Conservation (phyloP, 2,329 filamentous ascomycete genomes). For the Diaporthe citrichinensis region DNA sequence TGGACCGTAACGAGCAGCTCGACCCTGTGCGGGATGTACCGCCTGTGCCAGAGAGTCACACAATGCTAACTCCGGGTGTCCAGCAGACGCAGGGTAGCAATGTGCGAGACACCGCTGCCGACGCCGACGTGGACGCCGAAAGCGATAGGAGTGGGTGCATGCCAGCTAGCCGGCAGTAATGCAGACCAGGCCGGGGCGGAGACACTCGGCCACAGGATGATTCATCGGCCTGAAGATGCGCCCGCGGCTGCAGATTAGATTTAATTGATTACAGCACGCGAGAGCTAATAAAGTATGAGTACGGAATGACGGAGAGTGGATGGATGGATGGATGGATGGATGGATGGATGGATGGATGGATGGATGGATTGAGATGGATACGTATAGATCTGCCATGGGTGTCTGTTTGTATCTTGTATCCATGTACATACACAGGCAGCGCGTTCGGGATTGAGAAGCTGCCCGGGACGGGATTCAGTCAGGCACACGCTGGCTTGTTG, state of each 20-base stretch:
- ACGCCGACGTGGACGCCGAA: constrained; percentile 19
- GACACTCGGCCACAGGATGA: constrained; percentile 21
- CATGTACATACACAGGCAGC: background rate
- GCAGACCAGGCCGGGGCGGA: constrained; percentile 8
- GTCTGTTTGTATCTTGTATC: background rate
- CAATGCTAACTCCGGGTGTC: constrained; percentile 1
- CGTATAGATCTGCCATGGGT: constrained; percentile 20
- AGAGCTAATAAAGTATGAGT: constrained; percentile 1
- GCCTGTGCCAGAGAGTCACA: background rate
- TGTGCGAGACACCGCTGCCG: constrained; percentile 23
- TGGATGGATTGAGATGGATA: constrained; percentile 1
- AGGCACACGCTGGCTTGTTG: constrained; percentile 4
- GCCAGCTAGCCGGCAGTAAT: constrained; percentile 4
- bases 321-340: background rate
- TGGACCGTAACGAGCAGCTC: background rate
- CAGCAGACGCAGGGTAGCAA: background rate
- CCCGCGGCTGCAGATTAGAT: constrained; percentile 15
- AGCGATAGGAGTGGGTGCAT: background rate
- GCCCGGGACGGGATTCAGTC: constrained; percentile 22
- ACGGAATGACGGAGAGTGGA: constrained; percentile 10
- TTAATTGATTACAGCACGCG: constrained; percentile 17
- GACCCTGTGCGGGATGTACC: background rate
- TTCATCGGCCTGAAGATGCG: constrained; percentile 24
- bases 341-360: background rate
- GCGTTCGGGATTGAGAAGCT: constrained; percentile 23